phyloP scores from a whole-genome alignment of 352 stramenopile genomes.

The Phytophthora tubulina region DNA sequence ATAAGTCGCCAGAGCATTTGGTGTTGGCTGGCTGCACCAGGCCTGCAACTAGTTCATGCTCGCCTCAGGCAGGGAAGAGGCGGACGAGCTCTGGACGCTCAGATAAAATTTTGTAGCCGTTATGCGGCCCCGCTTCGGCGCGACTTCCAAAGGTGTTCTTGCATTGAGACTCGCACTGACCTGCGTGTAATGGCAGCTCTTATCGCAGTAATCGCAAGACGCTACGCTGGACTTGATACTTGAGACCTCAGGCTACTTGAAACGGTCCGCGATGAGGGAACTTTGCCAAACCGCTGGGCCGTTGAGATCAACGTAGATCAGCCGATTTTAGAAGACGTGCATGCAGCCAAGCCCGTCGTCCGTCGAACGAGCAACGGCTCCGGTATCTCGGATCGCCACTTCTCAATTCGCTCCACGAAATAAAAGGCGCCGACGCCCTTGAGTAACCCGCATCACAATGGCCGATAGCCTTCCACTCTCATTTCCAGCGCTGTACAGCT shows the following conservation, averaged over 20 bases:
- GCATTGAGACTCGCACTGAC: not conserved
- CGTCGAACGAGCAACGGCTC: constrained; percentile 12
- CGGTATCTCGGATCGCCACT: constrained; percentile 13
- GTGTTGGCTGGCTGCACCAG: not conserved
- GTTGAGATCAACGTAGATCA: constrained; percentile 23
- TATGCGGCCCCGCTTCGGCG: constrained; percentile 23
- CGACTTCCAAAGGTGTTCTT: constrained; percentile 29
- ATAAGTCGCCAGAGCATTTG: constrained; percentile 18
- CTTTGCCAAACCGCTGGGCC: constrained; percentile 23
- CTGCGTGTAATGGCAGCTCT: not conserved
- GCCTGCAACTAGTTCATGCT: constrained; percentile 15
- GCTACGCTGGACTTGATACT: constrained; percentile 11
- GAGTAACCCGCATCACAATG: constrained; percentile 35
- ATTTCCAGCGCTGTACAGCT: constrained; percentile 56
- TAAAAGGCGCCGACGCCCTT: not conserved
- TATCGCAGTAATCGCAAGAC: not conserved
- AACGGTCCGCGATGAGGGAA: constrained; percentile 27
- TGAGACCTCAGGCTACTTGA: constrained; percentile 29
- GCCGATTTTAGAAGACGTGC: constrained; percentile 32
- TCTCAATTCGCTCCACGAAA: constrained; percentile 33
- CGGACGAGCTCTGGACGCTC: constrained; percentile 7
- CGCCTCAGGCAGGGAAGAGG: constrained; percentile 21
- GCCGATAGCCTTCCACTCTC: constrained; percentile 53
- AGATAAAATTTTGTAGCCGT: constrained; percentile 31
- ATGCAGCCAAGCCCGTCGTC: constrained; percentile 17